These are phyloP conservation scores for Phalaenopsis equestris DNA, from an alignment of 106 monocot genomes.

Conservation along the genomic window DNA sequence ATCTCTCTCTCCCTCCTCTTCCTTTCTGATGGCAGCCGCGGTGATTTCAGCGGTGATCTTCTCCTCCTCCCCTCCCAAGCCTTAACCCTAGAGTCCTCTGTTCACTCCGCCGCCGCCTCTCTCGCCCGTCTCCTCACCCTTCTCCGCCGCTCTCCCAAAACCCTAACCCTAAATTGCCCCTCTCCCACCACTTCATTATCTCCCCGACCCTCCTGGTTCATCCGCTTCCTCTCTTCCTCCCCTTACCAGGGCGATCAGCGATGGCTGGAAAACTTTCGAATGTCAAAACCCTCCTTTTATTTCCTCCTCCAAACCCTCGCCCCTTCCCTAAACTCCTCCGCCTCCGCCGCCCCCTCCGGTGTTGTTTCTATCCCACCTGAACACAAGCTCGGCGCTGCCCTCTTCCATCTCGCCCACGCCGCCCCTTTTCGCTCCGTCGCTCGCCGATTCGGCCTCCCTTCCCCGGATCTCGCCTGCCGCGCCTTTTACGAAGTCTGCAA, in stretches of 20 bases:
- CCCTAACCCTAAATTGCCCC: conserved; percentile 7
- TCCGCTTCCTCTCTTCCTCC: conserved; percentile 45
- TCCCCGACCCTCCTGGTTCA: conserved; percentile 40
- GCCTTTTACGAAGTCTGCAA: conserved; percentile 63
- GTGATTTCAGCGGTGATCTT: background rate
- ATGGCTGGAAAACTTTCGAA: conserved; percentile 54
- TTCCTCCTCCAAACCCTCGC: conserved; percentile 59
- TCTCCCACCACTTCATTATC: background rate
- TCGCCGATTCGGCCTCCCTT: conserved; percentile 41
- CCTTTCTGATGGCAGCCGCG: conserved; percentile 10
- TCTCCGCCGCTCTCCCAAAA: background rate
- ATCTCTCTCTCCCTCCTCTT: conserved; percentile 22
- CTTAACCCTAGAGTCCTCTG: conserved; percentile 12
- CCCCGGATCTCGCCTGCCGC: conserved; percentile 39
- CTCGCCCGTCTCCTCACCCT: conserved; percentile 15
- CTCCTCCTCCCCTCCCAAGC: conserved; percentile 23
- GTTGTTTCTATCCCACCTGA: conserved; percentile 34
- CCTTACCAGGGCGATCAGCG: conserved; percentile 26
- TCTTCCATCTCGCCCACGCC: conserved; percentile 70
- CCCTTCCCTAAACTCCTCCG: conserved; percentile 24
- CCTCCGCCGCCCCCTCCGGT: conserved; percentile 5
- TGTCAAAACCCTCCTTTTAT: conserved; percentile 56
- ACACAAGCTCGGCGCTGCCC: conserved; percentile 61
- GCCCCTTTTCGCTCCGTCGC: conserved; percentile 32
- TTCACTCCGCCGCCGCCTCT: conserved; percentile 19